These are phyloP conservation scores for Solanum clarkiae DNA, from an alignment of 257 asterid species.

Conservation along the genomic window DNA sequence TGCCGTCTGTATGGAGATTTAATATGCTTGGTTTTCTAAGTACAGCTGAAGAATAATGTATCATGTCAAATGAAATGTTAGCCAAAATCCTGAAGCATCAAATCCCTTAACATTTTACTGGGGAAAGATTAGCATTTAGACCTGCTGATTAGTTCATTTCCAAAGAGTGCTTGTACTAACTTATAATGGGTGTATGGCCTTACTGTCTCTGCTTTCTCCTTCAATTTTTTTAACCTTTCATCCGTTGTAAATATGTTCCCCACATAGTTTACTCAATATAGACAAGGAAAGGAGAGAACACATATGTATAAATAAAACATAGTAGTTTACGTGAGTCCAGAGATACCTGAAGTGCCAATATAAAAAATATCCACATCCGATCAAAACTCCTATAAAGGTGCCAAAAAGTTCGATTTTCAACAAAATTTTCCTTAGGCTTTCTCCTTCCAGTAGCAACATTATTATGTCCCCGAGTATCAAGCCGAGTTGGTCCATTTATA, in stretches of 20 bases:
- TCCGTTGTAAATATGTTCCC: not conserved
- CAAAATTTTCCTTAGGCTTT: conserved; percentile 93
- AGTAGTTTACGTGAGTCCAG: not conserved
- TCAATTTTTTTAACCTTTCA: not conserved
- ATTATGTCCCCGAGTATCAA: conserved; percentile 32
- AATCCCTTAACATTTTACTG: not conserved
- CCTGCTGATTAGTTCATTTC: not conserved
- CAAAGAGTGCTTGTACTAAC: not conserved
- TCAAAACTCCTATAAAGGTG: conserved; percentile 92
- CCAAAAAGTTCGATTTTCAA: conserved; percentile 93
- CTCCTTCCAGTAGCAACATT: conserved; percentile 47
- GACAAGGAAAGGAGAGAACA: not conserved
- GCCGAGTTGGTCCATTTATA: conserved; percentile 4
- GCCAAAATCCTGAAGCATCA: not conserved
- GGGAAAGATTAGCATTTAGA: not conserved
- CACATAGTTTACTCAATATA: not conserved
- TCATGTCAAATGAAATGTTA: not conserved
- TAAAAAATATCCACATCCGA: conserved; percentile 89
- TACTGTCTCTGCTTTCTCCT: not conserved
- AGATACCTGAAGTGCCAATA: conserved; percentile 83
- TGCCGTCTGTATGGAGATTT: not conserved
- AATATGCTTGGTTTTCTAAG: not conserved
- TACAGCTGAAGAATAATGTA: not conserved
- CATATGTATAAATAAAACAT: not conserved
- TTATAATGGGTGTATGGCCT: not conserved